Evolutionary conservation across 1,139 yeast species (phyloP).

Genomic region (Geotrichum phurueaensis): DNA sequence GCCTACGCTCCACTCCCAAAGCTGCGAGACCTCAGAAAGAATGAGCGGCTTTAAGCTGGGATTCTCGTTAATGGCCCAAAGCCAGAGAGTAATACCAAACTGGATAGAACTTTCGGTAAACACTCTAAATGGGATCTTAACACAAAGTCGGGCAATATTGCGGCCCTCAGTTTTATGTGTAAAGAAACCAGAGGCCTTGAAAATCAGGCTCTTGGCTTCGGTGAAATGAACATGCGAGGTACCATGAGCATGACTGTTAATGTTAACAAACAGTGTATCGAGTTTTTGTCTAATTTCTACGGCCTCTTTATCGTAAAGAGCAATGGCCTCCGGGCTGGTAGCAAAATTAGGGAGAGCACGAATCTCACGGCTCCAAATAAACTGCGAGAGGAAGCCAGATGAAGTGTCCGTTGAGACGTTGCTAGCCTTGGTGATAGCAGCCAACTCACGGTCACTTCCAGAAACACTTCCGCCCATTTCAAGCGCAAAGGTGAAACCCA

Average conservation of each 20-base stretch:
- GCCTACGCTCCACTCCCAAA: conserved; percentile 65
- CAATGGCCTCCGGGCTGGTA: conserved; percentile 11
- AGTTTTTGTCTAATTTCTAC: conserved; percentile 10
- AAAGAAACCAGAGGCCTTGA: conserved; percentile 27
- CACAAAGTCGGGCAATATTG: conserved; percentile 34
- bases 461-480: conserved; percentile 76
- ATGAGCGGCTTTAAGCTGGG: conserved; percentile 53
- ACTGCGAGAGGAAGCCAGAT: conserved; percentile 71
- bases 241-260: background rate
- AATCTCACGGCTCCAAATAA: conserved; percentile 53
- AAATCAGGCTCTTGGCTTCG: conserved; percentile 29
- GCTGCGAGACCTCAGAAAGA: conserved; percentile 58
- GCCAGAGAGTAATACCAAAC: conserved; percentile 72
- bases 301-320: conserved; percentile 17
- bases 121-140: conserved; percentile 62
- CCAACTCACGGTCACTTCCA: conserved; percentile 46
- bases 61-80: conserved; percentile 68
- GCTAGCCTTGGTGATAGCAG: conserved; percentile 24
- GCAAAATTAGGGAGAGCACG: conserved; percentile 13
- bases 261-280: background rate
- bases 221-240: conserved; percentile 16
- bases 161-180: conserved; percentile 22
- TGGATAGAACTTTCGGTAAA: conserved; percentile 60
- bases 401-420: conserved; percentile 46
- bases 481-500: conserved; percentile 83